phyloP scores from a whole-genome alignment of 129 eudicot genomes.

The Lactuca sativa region DNA sequence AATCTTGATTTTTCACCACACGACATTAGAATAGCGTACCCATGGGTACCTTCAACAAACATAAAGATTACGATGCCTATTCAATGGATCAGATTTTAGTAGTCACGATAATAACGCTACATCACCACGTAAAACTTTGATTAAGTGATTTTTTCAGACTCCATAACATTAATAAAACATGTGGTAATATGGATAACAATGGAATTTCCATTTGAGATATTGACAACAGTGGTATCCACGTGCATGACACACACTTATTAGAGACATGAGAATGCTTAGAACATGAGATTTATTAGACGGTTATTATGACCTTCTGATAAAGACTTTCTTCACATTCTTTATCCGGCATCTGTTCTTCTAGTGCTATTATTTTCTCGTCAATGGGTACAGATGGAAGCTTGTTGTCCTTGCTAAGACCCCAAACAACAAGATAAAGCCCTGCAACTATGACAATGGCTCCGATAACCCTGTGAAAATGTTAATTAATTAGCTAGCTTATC shows the following conservation, averaged over 20 bases:
- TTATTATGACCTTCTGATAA: conserved; percentile 36
- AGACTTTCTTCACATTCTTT: conserved; percentile 18
- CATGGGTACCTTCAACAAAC: not conserved
- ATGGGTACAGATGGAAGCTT: conserved; percentile 21
- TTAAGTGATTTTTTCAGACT: too few relatives aligned
- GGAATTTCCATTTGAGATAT: too few relatives aligned
- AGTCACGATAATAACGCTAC: not conserved
- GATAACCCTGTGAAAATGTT: conserved; percentile 51
- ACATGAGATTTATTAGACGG: conserved; percentile 1
- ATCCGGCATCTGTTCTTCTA: conserved; percentile 20
- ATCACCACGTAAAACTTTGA: not conserved
- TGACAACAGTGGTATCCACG: not conserved
- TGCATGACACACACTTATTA: conserved; percentile 6
- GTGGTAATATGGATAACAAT: too few relatives aligned
- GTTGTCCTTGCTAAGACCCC: conserved; percentile 87
- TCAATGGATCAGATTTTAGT: not conserved
- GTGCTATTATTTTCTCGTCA: conserved; percentile 27
- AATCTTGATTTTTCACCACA: not conserved
- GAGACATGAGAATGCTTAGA: not conserved
- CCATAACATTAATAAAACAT: too few relatives aligned
- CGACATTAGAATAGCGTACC: too few relatives aligned
- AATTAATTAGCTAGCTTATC: conserved; percentile 1
- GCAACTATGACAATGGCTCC: conserved; percentile 70
- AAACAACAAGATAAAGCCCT: conserved; percentile 77
- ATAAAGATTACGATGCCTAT: not conserved